A percentile compares a stretch with the other conserved stretches of the same genome.
Conservation (phyloP, 306 rosid species). For the Benincasa hispida region DNA sequence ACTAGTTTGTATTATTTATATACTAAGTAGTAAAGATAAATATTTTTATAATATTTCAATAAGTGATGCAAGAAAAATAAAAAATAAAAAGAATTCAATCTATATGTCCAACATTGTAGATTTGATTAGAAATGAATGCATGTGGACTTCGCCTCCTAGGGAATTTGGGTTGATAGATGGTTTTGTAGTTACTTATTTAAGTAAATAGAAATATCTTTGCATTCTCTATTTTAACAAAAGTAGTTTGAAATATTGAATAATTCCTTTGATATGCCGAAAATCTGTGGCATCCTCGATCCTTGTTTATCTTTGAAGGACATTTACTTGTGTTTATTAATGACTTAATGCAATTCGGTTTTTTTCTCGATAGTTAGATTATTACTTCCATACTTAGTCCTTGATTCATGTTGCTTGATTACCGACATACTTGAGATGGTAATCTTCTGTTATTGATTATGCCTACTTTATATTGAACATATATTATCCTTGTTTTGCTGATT, state of each 20-base stretch:
- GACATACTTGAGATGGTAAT: slow-evolving; percentile 68
- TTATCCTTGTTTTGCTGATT: not conserved
- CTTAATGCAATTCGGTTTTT: slow-evolving; percentile 38
- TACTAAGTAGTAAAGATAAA: not conserved
- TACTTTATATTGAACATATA: not conserved
- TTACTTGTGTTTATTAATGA: slow-evolving; percentile 70
- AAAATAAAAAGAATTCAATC: no score
- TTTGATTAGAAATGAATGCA: no score
- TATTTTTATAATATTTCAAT: not conserved
- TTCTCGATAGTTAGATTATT: slow-evolving; percentile 31
- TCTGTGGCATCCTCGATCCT: slow-evolving; percentile 64
- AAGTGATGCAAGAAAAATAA: no score
- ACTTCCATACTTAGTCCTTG: slow-evolving; percentile 51
- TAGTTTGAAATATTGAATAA: not conserved
- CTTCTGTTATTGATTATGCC: not conserved
- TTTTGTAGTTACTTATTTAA: not conserved
- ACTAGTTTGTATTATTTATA: no score
- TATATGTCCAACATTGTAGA: no score
- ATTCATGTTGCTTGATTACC: slow-evolving; percentile 53
- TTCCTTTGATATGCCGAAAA: slow-evolving; percentile 32
- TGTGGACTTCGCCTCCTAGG: no score
- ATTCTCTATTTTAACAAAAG: not conserved
- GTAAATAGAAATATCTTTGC: not conserved
- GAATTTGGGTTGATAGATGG: no score
- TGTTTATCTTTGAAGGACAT: slow-evolving; percentile 52